Evolutionary conservation across 768 basidiomycete species (phyloP), one percentile per base, ranked within the genome.

Genomic region (Vararia minispora): DNA sequence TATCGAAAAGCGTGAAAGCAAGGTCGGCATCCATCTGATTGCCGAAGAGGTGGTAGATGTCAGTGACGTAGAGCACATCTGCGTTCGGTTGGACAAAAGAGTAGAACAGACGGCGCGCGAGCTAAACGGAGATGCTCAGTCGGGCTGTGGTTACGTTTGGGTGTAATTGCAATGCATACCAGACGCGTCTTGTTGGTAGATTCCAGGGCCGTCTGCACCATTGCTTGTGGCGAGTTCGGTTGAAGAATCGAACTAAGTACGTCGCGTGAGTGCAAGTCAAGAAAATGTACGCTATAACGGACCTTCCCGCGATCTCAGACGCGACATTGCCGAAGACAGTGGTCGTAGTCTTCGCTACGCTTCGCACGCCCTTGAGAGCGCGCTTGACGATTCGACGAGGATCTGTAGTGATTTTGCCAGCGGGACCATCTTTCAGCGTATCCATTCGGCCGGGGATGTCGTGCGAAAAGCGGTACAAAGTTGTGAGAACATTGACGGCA

Each of bases 51-150:
- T 64, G 64, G 21, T 70, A 65, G 41, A 95, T 78, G 52, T 95
- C 87, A 35, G 71, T 62, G 7, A 82, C 62, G 33, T 71, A 52
- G 30, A 92, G 49, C 41, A 64, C 68, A 4, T 82, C 74, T 13
- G 70, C 58, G 16, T 71, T 72, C 3, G 69, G 66, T 47, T 73
- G 71, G 4, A 69, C 65, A 60, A 88, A 92, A 6, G 87, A 91
- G 60, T 88, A 88, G 63, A 77, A 95, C 28, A 95, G 61, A 26
- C 89, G 68, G 35, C 84, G 73, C 30, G 90, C 88, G 38, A 95
- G 77, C 72, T 87, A 52, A 14, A 13, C 14, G 17, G 12, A 7
- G 29, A 28, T 29, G 33, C 35, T 11, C 42, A 31, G 25, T 24
- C 10, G 16, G 8, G 11, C 17, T 33, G 21, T 16, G 33, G 45